Percentiles rank a stretch among this genome's conserved stretches.
phyloP scores from a whole-genome alignment of 23 red algal species.

The Cyanidiococcus yangmingshanensis region DNA sequence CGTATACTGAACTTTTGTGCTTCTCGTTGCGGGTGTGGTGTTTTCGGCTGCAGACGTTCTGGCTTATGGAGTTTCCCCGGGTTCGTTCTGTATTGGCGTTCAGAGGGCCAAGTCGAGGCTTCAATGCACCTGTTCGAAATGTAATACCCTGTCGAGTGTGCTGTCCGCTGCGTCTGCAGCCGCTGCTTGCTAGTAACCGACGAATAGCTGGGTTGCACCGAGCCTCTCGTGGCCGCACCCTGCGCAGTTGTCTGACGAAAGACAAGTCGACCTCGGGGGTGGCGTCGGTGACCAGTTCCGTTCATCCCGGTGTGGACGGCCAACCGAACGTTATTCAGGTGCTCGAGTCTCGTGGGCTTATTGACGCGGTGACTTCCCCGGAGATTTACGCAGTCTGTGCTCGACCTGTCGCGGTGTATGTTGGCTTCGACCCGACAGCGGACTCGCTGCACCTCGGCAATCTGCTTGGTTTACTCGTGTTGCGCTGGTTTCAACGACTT shows the following conservation, averaged over 20 bases:
- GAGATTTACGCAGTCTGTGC: constrained; percentile 21
- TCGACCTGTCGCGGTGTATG: constrained; percentile 51
- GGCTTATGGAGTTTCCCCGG: neutral
- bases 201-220: neutral
- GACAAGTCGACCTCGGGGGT: neutral
- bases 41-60: no score
- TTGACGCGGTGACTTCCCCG: constrained; percentile 45
- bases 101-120: neutral
- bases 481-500: constrained; percentile 79
- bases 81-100: neutral
- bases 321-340: constrained; percentile 51
- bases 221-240: neutral
- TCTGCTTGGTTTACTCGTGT: constrained; percentile 61
- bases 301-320: neutral
- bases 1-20: no score
- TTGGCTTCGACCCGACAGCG: constrained; percentile 91
- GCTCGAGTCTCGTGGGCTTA: constrained; percentile 39
- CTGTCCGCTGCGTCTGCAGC: neutral
- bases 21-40: no score
- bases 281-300: neutral
- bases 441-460: constrained; percentile 94
- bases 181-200: neutral
- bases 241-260: neutral
- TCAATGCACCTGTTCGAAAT: neutral
- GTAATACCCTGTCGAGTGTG: neutral